phyloP scores from a whole-genome alignment of 345 rosid species.

The Populus deltoides region DNA sequence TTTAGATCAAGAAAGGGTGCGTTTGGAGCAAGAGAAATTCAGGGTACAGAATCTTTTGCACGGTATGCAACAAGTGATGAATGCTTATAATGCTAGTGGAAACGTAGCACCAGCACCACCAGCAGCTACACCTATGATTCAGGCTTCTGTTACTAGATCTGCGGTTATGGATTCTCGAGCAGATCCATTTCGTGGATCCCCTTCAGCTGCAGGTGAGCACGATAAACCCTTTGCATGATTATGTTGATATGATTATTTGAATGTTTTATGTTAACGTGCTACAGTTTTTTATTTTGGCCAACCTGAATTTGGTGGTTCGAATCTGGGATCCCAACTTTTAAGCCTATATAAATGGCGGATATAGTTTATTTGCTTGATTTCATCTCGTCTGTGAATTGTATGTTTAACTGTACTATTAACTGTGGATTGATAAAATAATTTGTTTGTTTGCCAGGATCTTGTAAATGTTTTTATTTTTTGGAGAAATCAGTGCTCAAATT shows the following conservation, averaged over 20 bases:
- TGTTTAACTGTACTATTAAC: not conserved
- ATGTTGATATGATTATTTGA: not conserved
- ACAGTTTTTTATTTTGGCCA: not conserved
- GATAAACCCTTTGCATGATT: not conserved
- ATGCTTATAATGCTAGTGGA: slow-evolving; percentile 47
- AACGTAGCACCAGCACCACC: slow-evolving; percentile 10
- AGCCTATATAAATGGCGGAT: no score
- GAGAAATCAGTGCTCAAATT: not conserved
- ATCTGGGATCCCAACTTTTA: no score
- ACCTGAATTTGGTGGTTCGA: not conserved
- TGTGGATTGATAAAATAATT: not conserved
- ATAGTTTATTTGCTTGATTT: not conserved
- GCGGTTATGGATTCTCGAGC: slow-evolving; percentile 21
- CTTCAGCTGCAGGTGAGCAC: slow-evolving; percentile 29
- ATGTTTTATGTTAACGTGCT: not conserved
- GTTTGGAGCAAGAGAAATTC: slow-evolving; percentile 57
- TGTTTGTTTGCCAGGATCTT: not conserved
- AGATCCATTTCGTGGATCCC: slow-evolving; percentile 24
- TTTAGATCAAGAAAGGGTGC: slow-evolving; percentile 58
- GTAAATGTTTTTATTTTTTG: no score
- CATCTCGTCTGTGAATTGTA: not conserved
- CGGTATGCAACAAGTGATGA: slow-evolving; percentile 76
- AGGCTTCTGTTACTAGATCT: slow-evolving; percentile 20
- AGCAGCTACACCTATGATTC: slow-evolving; percentile 33
- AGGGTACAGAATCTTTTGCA: slow-evolving; percentile 65